Evolutionary conservation across 345 rosid genomes (phyloP), one percentile per base, ranked within the genome.

Genomic region (Sisymbrium altissimum): DNA sequence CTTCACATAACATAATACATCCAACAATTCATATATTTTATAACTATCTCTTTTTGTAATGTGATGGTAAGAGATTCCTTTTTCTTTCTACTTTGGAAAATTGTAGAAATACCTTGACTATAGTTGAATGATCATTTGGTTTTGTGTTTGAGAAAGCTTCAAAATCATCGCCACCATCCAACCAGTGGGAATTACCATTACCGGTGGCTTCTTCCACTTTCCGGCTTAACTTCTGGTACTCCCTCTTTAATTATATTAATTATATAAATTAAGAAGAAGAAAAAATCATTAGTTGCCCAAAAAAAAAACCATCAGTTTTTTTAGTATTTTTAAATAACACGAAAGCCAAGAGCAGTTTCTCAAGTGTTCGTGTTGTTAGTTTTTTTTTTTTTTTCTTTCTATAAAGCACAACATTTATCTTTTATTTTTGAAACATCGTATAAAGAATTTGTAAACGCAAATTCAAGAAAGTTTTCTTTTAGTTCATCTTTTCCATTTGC

Each of bases 71-170:
- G 19, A 49, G 10, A 39, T 6, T 35, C 18, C 5, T 12, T 43
- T 7, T 18, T 25, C 18, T 64, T 33, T 17, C 50, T 25, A 45
- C 3, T 56, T 44, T 32, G 13, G 4, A 9, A 5, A 18, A 35
- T n/a, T 66, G 11, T 57, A 9, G 27, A 73, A 44, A 45, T 67
- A 87, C 95, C 92, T 86, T 86, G 6, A 92, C 56, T 19, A 88
- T 86, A 0, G 87, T 53, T 11, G 88, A 81, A 74, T 88, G 92
- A 78, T 87, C 82, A 50, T 49, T 52, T 9, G 72, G 67, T 19
- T 83, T 83, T 15, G 68, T 32, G 14, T 78, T 45, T 10, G 81
- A 43, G 69, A 88, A 92, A 61, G 18, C 80, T 23, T 81, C 72
- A 9, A 80, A 76, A 33, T 88, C 92, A 3, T 74, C 82, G 50